Base-by-base conservation (phyloP, 2,329 filamentous ascomycete genomes). In the Epichloe gansuensis region DNA sequence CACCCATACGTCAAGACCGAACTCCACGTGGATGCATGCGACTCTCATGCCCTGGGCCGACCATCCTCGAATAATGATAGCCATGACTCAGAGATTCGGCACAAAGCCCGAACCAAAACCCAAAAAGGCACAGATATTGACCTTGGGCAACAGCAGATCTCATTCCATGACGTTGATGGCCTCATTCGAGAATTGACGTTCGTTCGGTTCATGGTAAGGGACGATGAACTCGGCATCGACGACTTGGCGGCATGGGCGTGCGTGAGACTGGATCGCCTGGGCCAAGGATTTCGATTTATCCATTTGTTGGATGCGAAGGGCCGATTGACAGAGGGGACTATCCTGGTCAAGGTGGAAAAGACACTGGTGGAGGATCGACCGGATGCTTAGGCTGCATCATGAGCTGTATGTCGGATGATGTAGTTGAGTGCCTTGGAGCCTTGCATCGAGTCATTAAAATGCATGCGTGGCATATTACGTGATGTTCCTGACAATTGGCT, bases 181-280 rank as follows among this genome's bases (percentile, higher is more conserved):
- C 73, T 88, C 1, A 75, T 87, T 8, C 80, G 86, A 50, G 80
- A 85, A 62, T 72, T 91, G 56, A 81, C 82, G 34, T 91, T 90
- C 70, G 74, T 89, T 51, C 76, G 86, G 61, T 88, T 97, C 73
- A 89, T 94, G 61, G 76, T 97, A 59, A 86, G 90, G 67, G 88
- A 97, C 65, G 86, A 95, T 59, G 86, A 91, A 67, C 80, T 91
- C 58, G 82, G 84, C 4, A 77, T 78, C 56, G 90, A 97, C 62
- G 79, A 85, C 54, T 68, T 95, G 53, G 85, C 89, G 11, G 89
- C 86, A 3, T 97, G 93, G 93, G 83, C 87, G 2, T 95, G 90
- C 63, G 83, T 95, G 60, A 78, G 90, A 41, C 78, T 97, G 23
- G 90, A 96, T 68, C 78, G 90, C 7, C 67, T 96, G 54, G 81